A percentile compares a stretch with the other conserved stretches of the same genome.
These are phyloP conservation scores for Tilletia caries DNA, from an alignment of 1,284 basidiomycete genomes.

Conservation along the genomic window DNA sequence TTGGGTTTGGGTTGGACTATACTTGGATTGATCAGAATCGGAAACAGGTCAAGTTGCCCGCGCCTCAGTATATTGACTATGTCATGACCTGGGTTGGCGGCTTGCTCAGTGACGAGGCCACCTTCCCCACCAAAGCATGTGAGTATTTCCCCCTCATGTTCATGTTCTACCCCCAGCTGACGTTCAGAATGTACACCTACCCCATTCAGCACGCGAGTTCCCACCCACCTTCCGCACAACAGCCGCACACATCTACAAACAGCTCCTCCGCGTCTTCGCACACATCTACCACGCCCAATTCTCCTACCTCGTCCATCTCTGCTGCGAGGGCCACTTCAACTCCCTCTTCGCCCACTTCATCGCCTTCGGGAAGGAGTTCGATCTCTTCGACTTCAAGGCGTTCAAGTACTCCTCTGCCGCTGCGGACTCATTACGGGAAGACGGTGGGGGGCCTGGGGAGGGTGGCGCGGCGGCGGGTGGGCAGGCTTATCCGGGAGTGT, in stretches of 20 bases:
- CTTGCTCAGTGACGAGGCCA: conserved; percentile 81
- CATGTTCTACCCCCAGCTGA: neutral
- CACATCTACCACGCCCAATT: conserved; percentile 98
- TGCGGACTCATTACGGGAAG: neutral
- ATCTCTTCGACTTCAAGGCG: conserved; percentile 69
- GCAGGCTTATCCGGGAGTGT: conserved; percentile 62
- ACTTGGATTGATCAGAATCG: conserved; percentile 86
- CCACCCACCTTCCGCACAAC: conserved; percentile 82
- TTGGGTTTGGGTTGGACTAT: conserved; percentile 86
- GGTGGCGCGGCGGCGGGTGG: conserved; percentile 18
- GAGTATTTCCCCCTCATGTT: conserved; percentile 36
- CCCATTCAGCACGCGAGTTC: conserved; percentile 74
- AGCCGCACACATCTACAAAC: conserved; percentile 93
- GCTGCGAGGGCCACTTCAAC: conserved; percentile 94
- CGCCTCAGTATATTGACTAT: conserved; percentile 96
- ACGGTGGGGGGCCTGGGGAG: neutral
- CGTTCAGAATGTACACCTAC: neutral
- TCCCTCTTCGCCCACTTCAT: conserved; percentile 96
- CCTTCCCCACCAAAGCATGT: conserved; percentile 95
- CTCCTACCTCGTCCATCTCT: conserved; percentile 81
- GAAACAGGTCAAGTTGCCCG: conserved; percentile 86
- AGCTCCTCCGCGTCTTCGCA: conserved; percentile 92
- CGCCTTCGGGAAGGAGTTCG: conserved; percentile 77
- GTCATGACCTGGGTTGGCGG: conserved; percentile 99
- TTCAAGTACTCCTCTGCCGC: conserved; percentile 63